A percentile compares a stretch with the other conserved stretches of the same genome.
Conservation (phyloP, 2,329 filamentous ascomycete species). For the Penicillium concentricum region DNA sequence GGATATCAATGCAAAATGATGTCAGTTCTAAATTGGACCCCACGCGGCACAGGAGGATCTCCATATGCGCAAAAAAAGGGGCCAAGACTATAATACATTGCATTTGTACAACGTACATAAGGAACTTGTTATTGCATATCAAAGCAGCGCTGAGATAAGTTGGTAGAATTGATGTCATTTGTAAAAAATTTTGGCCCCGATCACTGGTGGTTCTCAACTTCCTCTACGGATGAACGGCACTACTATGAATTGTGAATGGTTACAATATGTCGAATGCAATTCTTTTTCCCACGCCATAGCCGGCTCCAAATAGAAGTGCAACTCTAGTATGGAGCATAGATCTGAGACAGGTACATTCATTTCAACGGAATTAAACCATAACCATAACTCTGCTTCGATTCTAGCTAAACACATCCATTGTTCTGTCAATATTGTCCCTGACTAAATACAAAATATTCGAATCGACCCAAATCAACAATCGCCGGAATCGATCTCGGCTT, state of each 20-base stretch:
- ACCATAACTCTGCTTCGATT: not conserved
- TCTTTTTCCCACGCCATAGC: not conserved
- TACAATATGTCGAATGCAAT: not conserved
- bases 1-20: too few species aligned
- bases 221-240: not conserved
- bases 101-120: not conserved
- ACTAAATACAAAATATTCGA: not conserved
- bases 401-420: not conserved
- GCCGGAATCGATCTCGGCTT: conserved; percentile 26
- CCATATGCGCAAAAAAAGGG: not conserved
- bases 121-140: not conserved
- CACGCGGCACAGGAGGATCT: not conserved
- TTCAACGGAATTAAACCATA: not conserved
- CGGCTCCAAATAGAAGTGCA: not conserved
- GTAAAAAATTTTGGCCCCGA: not conserved
- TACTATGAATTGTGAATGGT: not conserved
- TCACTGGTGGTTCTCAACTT: not conserved
- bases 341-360: not conserved
- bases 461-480: not conserved
- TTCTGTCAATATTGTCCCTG: not conserved
- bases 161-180: not conserved
- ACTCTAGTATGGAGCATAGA: not conserved
- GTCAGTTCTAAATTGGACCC: not conserved
- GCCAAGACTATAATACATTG: not conserved
- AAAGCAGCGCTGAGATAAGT: not conserved